These are phyloP conservation scores for Pseudogymnoascus sp. DNA, from an alignment of 2,329 filamentous ascomycete species.

Conservation along the genomic window DNA sequence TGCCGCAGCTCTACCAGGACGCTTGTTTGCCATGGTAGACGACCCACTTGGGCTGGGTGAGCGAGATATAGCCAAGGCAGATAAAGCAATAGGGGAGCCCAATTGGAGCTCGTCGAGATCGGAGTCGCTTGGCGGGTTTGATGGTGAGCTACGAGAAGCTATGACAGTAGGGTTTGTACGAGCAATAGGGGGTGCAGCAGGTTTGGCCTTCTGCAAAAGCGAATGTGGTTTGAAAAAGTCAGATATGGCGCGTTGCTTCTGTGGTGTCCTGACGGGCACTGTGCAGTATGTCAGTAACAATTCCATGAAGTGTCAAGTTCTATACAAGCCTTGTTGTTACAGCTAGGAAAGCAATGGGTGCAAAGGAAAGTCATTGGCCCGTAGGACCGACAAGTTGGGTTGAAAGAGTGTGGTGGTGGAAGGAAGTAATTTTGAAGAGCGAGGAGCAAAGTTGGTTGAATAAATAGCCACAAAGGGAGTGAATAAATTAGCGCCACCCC, in stretches of 20 bases:
- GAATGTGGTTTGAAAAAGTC: neutral
- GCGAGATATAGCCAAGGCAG: neutral
- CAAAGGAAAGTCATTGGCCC: neutral
- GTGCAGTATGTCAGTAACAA: neutral
- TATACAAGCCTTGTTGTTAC: neutral
- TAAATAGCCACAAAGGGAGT: neutral
- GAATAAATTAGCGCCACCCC: neutral
- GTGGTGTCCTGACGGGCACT: neutral
- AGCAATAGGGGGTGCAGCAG: neutral
- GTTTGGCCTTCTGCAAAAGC: neutral
- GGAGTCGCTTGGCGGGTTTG: neutral
- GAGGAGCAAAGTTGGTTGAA: neutral
- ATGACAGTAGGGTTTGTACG: neutral
- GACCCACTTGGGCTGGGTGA: constrained; percentile 2
- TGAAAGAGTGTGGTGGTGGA: neutral
- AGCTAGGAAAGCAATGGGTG: neutral
- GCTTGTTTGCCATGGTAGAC: neutral
- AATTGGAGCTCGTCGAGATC: neutral
- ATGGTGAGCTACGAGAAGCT: neutral
- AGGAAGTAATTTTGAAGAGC: neutral
- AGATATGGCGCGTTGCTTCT: neutral
- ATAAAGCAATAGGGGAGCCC: neutral
- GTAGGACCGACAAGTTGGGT: neutral
- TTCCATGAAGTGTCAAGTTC: neutral
- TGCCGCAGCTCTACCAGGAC: neutral